These are phyloP conservation scores for Microbotryomycetes sp. DNA, from an alignment of 1,284 basidiomycete genomes.

Conservation along the genomic window DNA sequence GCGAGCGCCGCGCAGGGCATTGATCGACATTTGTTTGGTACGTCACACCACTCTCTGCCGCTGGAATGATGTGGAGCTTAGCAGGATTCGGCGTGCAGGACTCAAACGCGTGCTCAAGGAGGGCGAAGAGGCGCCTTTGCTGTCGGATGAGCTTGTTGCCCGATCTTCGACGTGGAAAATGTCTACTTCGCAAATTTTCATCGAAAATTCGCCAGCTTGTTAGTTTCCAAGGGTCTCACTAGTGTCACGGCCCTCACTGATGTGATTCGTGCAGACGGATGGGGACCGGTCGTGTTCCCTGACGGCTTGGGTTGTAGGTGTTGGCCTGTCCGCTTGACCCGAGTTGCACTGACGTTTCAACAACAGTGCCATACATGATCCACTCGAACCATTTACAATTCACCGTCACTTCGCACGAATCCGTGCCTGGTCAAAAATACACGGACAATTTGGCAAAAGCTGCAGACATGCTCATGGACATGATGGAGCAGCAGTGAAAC, in stretches of 20 bases:
- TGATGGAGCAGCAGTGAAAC: constrained; percentile 11
- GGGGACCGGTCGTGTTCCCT: constrained; percentile 52
- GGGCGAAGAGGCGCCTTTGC: constrained; percentile 59
- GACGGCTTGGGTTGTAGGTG: constrained; percentile 72
- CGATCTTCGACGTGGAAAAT: constrained; percentile 45
- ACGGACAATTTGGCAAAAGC: constrained; percentile 29
- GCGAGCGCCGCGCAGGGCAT: constrained; percentile 68
- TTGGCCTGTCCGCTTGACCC: constrained; percentile 52
- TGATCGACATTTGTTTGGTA: constrained; percentile 75
- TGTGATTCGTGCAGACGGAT: constrained; percentile 4
- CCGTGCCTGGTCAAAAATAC: constrained; percentile 54
- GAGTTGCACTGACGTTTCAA: neutral
- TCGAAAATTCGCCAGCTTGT: constrained; percentile 68
- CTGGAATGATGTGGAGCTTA: neutral
- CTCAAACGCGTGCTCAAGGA: constrained; percentile 49
- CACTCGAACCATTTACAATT: constrained; percentile 63
- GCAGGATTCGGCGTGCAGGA: neutral
- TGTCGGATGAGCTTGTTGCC: constrained; percentile 60
- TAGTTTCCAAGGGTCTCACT: constrained; percentile 42
- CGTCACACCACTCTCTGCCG: too few relatives aligned
- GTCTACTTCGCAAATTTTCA: constrained; percentile 74
- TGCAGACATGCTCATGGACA: constrained; percentile 34
- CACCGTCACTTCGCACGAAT: constrained; percentile 66
- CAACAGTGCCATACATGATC: constrained; percentile 21
- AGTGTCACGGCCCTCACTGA: neutral